A percentile compares a stretch with the other conserved stretches of the same genome.
Conservation (phyloP, 2,329 filamentous ascomycete species). For the Purpureocillium lavendulum region DNA sequence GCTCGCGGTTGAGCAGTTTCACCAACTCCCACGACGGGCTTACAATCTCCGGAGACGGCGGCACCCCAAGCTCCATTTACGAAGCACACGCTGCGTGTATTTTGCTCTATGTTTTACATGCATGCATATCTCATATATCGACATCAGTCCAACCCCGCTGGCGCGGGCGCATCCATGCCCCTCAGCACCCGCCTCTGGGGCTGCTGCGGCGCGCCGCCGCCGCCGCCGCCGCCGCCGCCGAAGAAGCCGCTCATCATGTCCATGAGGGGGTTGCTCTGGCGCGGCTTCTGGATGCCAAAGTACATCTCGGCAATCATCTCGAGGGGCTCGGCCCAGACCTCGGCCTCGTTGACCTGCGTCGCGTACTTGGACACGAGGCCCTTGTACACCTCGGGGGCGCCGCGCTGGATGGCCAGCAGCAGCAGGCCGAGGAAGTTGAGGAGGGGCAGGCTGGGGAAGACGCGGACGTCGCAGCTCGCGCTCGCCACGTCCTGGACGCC, state of each 20-base stretch:
- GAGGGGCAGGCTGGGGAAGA: slow-evolving; percentile 88
- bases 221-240: slow-evolving; percentile 64
- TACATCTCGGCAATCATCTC: slow-evolving; percentile 93
- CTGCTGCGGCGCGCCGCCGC: slow-evolving; percentile 37
- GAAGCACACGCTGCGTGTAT: slow-evolving; percentile 11
- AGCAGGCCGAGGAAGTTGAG: slow-evolving; percentile 89
- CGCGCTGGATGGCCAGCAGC: slow-evolving; percentile 74
- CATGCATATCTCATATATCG: slow-evolving; percentile 2
- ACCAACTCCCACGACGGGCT: neutral
- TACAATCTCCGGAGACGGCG: too few relatives aligned
- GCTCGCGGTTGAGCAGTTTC: slow-evolving; percentile 21
- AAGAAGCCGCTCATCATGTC: slow-evolving; percentile 98
- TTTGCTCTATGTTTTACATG: slow-evolving; percentile 3
- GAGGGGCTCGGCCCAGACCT: slow-evolving; percentile 72
- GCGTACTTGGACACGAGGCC: slow-evolving; percentile 78
- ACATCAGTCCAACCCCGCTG: slow-evolving; percentile 49
- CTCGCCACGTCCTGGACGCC: slow-evolving; percentile 74
- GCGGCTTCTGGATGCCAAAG: slow-evolving; percentile 82
- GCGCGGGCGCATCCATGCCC: slow-evolving; percentile 38
- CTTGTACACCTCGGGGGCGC: slow-evolving; percentile 68
- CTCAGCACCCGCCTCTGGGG: slow-evolving; percentile 34
- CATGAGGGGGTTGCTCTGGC: slow-evolving; percentile 85
- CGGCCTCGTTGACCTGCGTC: slow-evolving; percentile 65
- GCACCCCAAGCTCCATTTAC: slow-evolving; percentile 5
- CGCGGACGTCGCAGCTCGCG: slow-evolving; percentile 60